Percentiles rank a stretch among this genome's conserved stretches.
phyloP scores from a whole-genome alignment of 306 rosid species.

The Dryas alaskensis region DNA sequence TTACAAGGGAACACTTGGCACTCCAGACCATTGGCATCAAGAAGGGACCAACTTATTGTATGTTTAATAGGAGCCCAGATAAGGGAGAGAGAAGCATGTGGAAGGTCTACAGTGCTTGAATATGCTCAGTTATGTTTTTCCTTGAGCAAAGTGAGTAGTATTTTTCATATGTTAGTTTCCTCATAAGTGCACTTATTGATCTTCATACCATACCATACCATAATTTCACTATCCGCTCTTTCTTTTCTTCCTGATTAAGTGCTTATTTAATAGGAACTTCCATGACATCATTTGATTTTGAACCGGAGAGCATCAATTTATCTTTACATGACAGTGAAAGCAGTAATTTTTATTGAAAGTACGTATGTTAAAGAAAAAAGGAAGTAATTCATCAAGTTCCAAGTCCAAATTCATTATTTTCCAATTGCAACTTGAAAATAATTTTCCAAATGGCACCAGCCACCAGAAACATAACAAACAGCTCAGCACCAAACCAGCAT shows the following conservation, averaged over 20 bases:
- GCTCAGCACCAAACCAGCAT: background rate
- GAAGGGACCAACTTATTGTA: background rate
- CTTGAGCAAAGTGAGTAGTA: background rate
- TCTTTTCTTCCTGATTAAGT: background rate
- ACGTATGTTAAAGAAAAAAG: too few species aligned
- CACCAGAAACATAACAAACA: background rate
- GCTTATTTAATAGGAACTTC: background rate
- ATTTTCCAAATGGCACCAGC: background rate
- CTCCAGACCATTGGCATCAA: background rate
- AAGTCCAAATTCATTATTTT: too few species aligned
- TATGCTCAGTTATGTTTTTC: background rate
- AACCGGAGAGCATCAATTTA: background rate
- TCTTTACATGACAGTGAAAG: background rate
- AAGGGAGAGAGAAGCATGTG: background rate
- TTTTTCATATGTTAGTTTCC: background rate
- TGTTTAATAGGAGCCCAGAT: background rate
- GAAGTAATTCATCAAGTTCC: too few species aligned
- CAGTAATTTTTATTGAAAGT: too few species aligned
- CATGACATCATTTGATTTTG: background rate
- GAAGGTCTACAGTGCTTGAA: background rate
- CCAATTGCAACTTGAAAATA: background rate
- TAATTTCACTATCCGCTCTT: background rate
- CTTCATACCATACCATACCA: slow-evolving; percentile 1
- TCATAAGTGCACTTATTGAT: background rate
- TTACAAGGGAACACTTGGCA: background rate